Evolutionary conservation across 805 yeast genomes (phyloP).

Genomic region (Aciculoconidium aculeatum): DNA sequence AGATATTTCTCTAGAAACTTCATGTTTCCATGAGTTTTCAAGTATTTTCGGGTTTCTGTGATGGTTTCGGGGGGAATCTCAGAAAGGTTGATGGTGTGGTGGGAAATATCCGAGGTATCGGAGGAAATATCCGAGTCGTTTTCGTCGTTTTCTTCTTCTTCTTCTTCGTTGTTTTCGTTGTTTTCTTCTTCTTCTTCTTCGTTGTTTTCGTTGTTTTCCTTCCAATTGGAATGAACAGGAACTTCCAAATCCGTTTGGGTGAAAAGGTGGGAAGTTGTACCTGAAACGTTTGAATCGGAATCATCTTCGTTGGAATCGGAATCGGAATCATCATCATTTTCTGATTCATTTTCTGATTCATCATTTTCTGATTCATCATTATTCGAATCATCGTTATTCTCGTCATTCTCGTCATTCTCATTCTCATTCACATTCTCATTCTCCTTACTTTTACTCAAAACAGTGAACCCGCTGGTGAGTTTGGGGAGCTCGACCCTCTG

Average conservation of each 20-base stretch:
- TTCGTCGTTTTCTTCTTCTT: background rate
- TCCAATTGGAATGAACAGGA: too few relatives aligned
- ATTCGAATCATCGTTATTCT: background rate
- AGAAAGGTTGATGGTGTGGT: conserved; percentile 2
- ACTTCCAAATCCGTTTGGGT: too few relatives aligned
- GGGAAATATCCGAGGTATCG: background rate
- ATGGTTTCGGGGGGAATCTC: conserved; percentile 9
- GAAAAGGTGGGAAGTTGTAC: too few relatives aligned
- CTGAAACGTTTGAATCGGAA: too few relatives aligned
- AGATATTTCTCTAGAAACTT: conserved; percentile 56
- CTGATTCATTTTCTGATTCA: background rate
- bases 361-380: background rate
- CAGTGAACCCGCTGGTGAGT: conserved; percentile 6
- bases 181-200: too few relatives aligned
- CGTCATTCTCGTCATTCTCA: conserved; percentile 1
- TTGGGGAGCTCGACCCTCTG: conserved; percentile 8
- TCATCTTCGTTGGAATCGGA: too few relatives aligned
- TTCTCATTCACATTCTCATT: conserved; percentile 1
- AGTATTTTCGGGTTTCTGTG: conserved; percentile 32
- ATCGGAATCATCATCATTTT: too few relatives aligned
- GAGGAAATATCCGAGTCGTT: background rate
- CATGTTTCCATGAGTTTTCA: conserved; percentile 56
- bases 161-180: too few relatives aligned
- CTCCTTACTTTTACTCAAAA: conserved; percentile 7
- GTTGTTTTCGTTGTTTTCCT: too few relatives aligned